A percentile compares a stretch with the other conserved stretches of the same genome.
phyloP scores from a whole-genome alignment of 441 rosid species.

The Erysimum cheiri region DNA sequence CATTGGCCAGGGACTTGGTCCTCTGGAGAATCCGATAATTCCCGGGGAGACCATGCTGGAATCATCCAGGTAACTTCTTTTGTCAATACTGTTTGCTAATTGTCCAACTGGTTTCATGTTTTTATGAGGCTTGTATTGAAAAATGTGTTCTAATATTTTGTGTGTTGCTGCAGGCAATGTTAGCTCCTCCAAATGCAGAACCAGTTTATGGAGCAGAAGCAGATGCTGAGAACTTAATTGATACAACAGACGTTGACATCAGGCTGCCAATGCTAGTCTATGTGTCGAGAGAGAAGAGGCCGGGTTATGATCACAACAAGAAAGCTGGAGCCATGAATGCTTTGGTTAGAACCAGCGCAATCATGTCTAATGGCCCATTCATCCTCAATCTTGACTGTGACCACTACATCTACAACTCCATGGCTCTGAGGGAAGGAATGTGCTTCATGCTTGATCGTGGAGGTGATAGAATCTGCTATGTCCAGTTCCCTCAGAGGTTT shows the following conservation, averaged over 20 bases:
- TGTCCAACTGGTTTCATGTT: constrained; percentile 1
- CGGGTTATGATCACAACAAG: constrained; percentile 88
- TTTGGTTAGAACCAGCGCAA: constrained; percentile 79
- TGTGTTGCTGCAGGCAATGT: constrained; percentile 60
- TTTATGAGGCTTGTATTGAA: background rate
- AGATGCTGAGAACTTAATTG: constrained; percentile 62
- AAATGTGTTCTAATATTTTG: background rate
- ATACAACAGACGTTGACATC: constrained; percentile 68
- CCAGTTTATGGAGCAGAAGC: constrained; percentile 65
- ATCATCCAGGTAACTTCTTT: constrained; percentile 69
- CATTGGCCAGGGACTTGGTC: constrained; percentile 97
- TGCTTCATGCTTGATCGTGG: constrained; percentile 94
- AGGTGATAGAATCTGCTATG: constrained; percentile 79
- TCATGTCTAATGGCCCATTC: constrained; percentile 92
- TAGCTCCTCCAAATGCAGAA: constrained; percentile 74
- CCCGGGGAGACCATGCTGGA: constrained; percentile 87
- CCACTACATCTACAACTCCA: constrained; percentile 80
- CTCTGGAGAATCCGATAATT: constrained; percentile 64
- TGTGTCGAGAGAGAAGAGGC: constrained; percentile 81
- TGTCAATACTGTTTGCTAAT: background rate
- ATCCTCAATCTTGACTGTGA: constrained; percentile 88
- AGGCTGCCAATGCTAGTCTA: constrained; percentile 84
- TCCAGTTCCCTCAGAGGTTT: constrained; percentile 91
- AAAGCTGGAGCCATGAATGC: constrained; percentile 96
- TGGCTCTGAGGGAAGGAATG: constrained; percentile 90